Base-by-base conservation (phyloP, 371 early-diverging fungal species). In the Mucor piriformis region DNA sequence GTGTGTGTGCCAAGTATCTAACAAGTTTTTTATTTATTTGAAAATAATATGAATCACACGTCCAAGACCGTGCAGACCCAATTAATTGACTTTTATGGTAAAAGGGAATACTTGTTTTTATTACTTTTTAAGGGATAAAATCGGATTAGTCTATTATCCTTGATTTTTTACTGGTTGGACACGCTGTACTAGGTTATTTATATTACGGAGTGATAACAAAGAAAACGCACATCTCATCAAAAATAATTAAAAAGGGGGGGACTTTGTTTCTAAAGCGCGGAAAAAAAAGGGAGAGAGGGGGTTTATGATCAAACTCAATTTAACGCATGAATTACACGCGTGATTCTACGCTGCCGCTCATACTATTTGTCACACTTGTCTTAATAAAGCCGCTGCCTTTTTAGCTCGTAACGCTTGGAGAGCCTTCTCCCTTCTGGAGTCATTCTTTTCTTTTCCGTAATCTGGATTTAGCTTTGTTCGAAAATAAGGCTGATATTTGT, bases 11-110 rank as follows among this genome's bases (percentile, higher is more conserved):
- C 63, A 50, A 58, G 59, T 62, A 24, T 59, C 27, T 23, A 58
- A 50, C 60, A 59, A 44, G 61, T 54, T 54, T 60, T 47, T 37
- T 53, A 32, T 32, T 32, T 32, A 27, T 33, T 51, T 23, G 20
- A 18, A 3, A n/a, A n/a, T 15, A 25, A 15, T 12, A 47, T 3
- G 5, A n/a, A 29, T 49, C 18, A 49, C 49, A 27, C 23, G 46
- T 13, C 16, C 27, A 32, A 32, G 60, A 34, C 67, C 67, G 67
- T 67, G 67, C 67, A 63, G 64, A 53, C 63, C 42, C 16, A 25
- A 63, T 47, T 63, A 59, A 54, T 67, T 48, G 21, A 57, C 67
- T 54, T 67, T 67, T 67, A 63, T 63, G 63, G 67, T 33, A 64
- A 35, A 20, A 5, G 8, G 18, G 18, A 42, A 18, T 42, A 29